Conservation (phyloP, 2,329 filamentous ascomycete species). For the Bipolaris bicolor region DNA sequence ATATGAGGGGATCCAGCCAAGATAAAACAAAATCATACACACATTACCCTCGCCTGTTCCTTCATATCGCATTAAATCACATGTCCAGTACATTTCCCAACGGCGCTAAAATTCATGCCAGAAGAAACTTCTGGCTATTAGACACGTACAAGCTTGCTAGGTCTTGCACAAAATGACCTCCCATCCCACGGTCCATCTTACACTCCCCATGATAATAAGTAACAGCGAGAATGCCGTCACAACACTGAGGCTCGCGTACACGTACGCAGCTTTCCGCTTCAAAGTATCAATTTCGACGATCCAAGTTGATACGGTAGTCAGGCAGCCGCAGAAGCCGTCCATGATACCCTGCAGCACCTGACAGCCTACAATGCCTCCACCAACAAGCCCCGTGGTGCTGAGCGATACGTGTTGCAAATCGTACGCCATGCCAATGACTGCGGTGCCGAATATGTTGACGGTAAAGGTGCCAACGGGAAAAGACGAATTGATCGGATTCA, state of each 20-base stretch:
- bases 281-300: constrained; percentile 52
- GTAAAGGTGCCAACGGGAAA: constrained; percentile 89
- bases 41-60: not conserved
- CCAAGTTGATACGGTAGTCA: constrained; percentile 59
- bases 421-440: constrained; percentile 75
- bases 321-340: constrained; percentile 57
- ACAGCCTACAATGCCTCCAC: constrained; percentile 51
- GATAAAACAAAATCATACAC: not conserved
- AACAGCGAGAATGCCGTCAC: constrained; percentile 63
- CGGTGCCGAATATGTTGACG: constrained; percentile 80
- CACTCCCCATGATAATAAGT: constrained; percentile 75
- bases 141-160: not conserved
- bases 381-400: constrained; percentile 51
- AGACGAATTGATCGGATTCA: constrained; percentile 70
- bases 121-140: not conserved
- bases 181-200: constrained; percentile 69
- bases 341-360: constrained; percentile 56
- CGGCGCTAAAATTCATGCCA: not conserved
- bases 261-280: constrained; percentile 64
- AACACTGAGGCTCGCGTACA: constrained; percentile 70
- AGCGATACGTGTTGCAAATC: constrained; percentile 73
- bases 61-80: not conserved
- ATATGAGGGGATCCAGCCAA: not conserved
- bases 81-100: not conserved
- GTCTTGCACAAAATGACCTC: constrained; percentile 8